Percentiles rank a stretch among this genome's conserved stretches.
These are phyloP conservation scores for Xylariaceae sp. DNA, from an alignment of 2,329 filamentous ascomycete genomes.

Conservation along the genomic window DNA sequence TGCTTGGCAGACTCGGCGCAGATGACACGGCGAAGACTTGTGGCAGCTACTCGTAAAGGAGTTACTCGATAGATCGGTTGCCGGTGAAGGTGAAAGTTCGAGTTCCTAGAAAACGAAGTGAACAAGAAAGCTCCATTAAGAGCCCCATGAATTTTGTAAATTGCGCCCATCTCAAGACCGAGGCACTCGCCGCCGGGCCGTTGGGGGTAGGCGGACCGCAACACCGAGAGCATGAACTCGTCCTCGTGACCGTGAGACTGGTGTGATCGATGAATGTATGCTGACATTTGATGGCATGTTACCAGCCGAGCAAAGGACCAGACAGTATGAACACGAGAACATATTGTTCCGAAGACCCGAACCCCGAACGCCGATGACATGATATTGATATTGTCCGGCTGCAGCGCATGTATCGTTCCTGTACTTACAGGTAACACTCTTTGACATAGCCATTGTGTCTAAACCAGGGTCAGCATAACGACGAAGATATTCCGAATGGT, in stretches of 20 bases:
- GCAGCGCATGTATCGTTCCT: too few relatives aligned
- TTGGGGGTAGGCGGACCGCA: background rate
- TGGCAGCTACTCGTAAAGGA: too few relatives aligned
- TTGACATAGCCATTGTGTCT: too few relatives aligned
- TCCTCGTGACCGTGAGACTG: background rate
- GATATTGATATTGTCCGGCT: too few relatives aligned
- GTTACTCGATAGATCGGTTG: too few relatives aligned
- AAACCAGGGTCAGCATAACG: too few relatives aligned
- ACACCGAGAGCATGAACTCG: background rate
- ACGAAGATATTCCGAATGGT: too few relatives aligned
- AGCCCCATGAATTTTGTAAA: too few relatives aligned
- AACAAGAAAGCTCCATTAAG: background rate
- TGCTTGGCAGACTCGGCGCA: background rate
- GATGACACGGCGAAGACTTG: background rate
- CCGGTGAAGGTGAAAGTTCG: too few relatives aligned
- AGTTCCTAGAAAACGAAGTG: background rate
- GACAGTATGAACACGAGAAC: background rate
- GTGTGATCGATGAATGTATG: background rate
- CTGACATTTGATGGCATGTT: background rate
- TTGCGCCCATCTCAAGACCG: background rate
- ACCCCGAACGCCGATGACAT: too few relatives aligned
- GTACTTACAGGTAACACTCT: too few relatives aligned
- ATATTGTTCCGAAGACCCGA: background rate
- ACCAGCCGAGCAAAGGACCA: background rate
- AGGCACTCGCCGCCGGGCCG: background rate